Evolutionary conservation across 768 basidiomycete genomes (phyloP).

Genomic region (Baorangia bicolor): DNA sequence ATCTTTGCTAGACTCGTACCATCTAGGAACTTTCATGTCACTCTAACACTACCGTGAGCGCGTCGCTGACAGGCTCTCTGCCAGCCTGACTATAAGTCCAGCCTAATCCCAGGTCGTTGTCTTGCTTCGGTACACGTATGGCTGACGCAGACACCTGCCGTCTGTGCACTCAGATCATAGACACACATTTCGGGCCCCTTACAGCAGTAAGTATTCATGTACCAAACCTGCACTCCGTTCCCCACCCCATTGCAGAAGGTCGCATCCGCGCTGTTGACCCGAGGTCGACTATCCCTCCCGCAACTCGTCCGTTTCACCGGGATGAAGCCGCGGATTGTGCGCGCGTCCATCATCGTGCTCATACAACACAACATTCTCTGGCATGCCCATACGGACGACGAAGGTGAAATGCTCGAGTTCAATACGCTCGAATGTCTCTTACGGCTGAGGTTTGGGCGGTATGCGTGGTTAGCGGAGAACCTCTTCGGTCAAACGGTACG

Average conservation of each 20-base stretch:
- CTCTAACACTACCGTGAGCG: not conserved
- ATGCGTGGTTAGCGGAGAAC: constrained; percentile 70
- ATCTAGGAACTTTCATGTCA: constrained; percentile 14
- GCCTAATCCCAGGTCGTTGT: not conserved
- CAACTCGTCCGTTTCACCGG: constrained; percentile 69
- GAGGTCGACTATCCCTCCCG: constrained; percentile 74
- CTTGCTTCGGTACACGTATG: constrained; percentile 39
- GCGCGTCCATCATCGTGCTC: constrained; percentile 71
- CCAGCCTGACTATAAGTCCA: not conserved
- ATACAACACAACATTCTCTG: constrained; percentile 92
- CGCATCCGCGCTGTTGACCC: constrained; percentile 68
- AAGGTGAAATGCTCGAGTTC: constrained; percentile 75
- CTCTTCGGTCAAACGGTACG: constrained; percentile 71
- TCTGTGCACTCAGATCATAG: constrained; percentile 61
- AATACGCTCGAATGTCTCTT: constrained; percentile 81
- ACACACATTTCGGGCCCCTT: constrained; percentile 63
- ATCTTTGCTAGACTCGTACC: not conserved
- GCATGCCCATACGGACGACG: constrained; percentile 74
- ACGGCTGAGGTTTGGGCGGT: constrained; percentile 80
- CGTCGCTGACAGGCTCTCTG: not conserved
- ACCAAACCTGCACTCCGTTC: not conserved
- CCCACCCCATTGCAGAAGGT: constrained; percentile 53
- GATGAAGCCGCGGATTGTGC: constrained; percentile 64
- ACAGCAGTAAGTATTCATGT: constrained; percentile 50
- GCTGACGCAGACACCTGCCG: constrained; percentile 61